Base-by-base conservation (phyloP, 768 basidiomycete genomes). In the Auriscalpium vulgare region DNA sequence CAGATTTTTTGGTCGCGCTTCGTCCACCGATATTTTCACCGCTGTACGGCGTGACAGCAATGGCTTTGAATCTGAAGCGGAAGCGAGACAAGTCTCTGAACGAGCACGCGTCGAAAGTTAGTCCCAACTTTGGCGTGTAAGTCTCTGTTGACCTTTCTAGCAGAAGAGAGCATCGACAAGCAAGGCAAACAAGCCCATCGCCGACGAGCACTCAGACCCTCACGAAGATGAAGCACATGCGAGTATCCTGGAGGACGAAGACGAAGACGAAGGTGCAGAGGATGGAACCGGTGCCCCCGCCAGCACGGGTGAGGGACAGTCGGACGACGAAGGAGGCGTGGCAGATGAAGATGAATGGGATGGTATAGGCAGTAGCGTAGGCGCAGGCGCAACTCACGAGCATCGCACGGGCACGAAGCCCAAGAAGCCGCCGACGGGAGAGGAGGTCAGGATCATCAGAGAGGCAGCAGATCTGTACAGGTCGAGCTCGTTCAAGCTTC, bases 401-500 rank as follows among this genome's bases (percentile, higher is more conserved):
- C 40, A 43, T 9, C 40, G 40, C 13, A 43, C 45, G 47, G 47
- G 45, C 17, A 56, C 56, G 8, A 62, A 57, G 17, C 38, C 51
- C 16, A 75, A 74, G 50, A 80, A 78, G 59, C 80, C 83, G 4
- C 85, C 86, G 14, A 82, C 82, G 16, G 84, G 85, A 47, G 79
- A 82, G 56, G 88, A 93, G 67, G 72, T 93, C 47, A 76, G 82
- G 54, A 71, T 69, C 7, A 84, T 93, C 59, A 87, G 84, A 65
- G 88, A 89, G 59, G 86, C 87, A 14, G 75, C 78, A 23, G 81
- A 89, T 55, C 73, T 92, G 19, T 91, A 83, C 67, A 78, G 80
- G 62, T 93, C 91, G 0, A 85, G 76, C 54, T 81, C 87, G 2
- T 94, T 95, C 75, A 90, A 91, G 62, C 77, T 95, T 9, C 90